A percentile compares a stretch with the other conserved stretches of the same genome.
phyloP scores from a whole-genome alignment of 495 filamentous ascomycete genomes.

The Neohortaea acidophila region DNA sequence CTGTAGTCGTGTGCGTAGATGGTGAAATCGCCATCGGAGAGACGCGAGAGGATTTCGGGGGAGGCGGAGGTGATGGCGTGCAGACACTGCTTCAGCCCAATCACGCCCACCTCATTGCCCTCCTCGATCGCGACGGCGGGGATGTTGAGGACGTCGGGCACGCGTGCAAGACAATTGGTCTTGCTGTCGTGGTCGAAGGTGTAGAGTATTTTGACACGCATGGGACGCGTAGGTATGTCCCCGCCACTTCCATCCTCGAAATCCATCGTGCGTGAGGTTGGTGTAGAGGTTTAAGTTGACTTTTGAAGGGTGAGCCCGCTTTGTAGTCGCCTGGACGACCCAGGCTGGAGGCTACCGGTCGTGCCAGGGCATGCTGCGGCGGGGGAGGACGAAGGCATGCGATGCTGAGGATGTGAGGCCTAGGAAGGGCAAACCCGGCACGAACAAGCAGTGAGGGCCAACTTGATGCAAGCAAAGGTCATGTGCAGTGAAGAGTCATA shows the following conservation, averaged over 20 bases:
- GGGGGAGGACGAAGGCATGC: no score
- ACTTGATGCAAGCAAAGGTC: no score
- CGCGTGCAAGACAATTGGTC: constrained; percentile 80
- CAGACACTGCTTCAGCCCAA: constrained; percentile 80
- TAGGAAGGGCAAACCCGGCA: no score
- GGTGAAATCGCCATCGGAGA: constrained; percentile 72
- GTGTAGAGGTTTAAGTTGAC: constrained; percentile 5
- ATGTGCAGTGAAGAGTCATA: no score
- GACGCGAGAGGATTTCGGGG: constrained; percentile 71
- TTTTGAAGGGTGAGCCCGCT: constrained; percentile 3
- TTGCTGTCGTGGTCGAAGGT: constrained; percentile 85
- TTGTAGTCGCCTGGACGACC: constrained; percentile 7
- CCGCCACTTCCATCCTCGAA: constrained; percentile 2
- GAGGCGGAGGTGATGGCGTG: constrained; percentile 72
- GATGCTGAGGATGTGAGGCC: no score
- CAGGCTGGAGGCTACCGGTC: constrained; percentile 5
- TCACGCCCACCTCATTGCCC: constrained; percentile 61
- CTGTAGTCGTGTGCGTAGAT: constrained; percentile 96
- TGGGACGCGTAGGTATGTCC: constrained; percentile 17
- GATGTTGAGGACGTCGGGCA: constrained; percentile 65
- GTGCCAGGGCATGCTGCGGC: constrained; percentile 12
- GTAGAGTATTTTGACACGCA: constrained; percentile 83
- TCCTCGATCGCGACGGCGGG: constrained; percentile 71
- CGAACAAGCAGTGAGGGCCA: no score
- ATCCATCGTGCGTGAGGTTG: constrained; percentile 13